phyloP scores from a whole-genome alignment of 805 yeast genomes.

The Wickerhamiella azymoides region DNA sequence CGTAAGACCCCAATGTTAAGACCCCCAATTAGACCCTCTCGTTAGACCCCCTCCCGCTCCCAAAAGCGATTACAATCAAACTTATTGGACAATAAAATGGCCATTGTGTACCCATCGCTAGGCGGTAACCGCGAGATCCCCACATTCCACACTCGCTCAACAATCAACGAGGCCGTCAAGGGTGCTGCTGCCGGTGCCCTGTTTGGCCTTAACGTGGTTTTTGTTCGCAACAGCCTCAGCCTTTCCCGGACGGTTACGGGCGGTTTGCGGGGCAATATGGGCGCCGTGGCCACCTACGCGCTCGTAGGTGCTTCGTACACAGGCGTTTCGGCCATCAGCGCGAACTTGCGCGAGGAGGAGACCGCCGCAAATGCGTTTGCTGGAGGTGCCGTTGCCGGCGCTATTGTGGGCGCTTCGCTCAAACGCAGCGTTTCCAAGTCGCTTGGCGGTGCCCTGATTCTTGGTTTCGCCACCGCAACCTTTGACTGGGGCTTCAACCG shows the following conservation, averaged over 20 bases:
- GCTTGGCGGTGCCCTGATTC: slow-evolving; percentile 34
- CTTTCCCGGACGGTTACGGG: slow-evolving; percentile 22
- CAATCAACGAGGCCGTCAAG: slow-evolving; percentile 35
- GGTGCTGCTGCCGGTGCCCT: slow-evolving; percentile 33
- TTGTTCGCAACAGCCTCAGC: slow-evolving; percentile 25
- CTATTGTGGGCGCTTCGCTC: slow-evolving; percentile 27
- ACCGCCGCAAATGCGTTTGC: slow-evolving; percentile 46
- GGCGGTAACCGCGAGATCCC: slow-evolving; percentile 28
- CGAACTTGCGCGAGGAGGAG: slow-evolving; percentile 49
- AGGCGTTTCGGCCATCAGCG: slow-evolving; percentile 31
- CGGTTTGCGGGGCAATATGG: slow-evolving; percentile 20
- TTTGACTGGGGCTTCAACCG: slow-evolving; percentile 25
- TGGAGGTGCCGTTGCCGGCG: slow-evolving; percentile 37
- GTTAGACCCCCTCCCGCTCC: neutral
- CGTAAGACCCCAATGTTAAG: no score
- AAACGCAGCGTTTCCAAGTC: slow-evolving; percentile 27
- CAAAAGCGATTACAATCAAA: neutral
- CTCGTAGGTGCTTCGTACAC: slow-evolving; percentile 38
- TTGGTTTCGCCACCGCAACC: slow-evolving; percentile 34
- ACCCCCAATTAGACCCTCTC: no score
- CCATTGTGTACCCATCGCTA: slow-evolving; percentile 17
- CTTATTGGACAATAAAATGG: slow-evolving; percentile 10
- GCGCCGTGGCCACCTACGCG: slow-evolving; percentile 25
- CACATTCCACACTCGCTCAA: slow-evolving; percentile 41
- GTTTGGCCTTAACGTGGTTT: slow-evolving; percentile 38